These are phyloP conservation scores for Endogone sp. DNA, from an alignment of 192 early-diverging fungal genomes.

Conservation along the genomic window DNA sequence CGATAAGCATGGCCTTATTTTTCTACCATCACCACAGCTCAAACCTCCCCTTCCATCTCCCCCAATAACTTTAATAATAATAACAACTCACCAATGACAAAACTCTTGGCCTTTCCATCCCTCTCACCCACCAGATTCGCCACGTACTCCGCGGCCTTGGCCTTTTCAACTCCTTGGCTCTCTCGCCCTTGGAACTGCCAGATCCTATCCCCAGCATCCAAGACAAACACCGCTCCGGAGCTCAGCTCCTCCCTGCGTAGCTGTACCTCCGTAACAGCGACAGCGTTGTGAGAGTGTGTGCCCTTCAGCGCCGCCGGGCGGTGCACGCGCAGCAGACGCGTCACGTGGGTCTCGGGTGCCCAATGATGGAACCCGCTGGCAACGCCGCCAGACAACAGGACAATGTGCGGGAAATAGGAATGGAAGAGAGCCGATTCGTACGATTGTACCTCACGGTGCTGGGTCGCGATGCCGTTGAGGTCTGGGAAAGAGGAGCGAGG, in stretches of 20 bases:
- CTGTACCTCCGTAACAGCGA: constrained; percentile 62
- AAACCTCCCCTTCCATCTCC: no score
- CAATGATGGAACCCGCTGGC: constrained; percentile 71
- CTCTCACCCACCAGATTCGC: constrained; percentile 58
- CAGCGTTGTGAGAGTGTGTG: constrained; percentile 34
- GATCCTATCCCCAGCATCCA: constrained; percentile 64
- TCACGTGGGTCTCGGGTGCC: constrained; percentile 33
- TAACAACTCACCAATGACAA: constrained; percentile 60
- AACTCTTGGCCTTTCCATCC: constrained; percentile 48
- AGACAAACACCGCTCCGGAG: constrained; percentile 71
- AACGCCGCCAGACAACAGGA: constrained; percentile 63
- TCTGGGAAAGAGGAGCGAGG: constrained; percentile 23
- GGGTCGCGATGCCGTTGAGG: constrained; percentile 59
- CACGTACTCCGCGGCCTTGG: constrained; percentile 65
- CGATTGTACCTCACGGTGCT: constrained; percentile 78
- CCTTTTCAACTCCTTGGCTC: constrained; percentile 60
- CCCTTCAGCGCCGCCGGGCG: constrained; percentile 29
- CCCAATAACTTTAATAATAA: no score
- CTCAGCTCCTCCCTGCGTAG: constrained; percentile 49
- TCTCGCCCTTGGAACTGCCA: constrained; percentile 68
- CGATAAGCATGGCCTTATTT: no score
- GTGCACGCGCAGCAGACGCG: constrained; percentile 54
- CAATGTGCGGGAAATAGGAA: constrained; percentile 59
- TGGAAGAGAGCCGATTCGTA: constrained; percentile 62
- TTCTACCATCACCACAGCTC: constrained; percentile 3